Evolutionary conservation across 352 stramenopile species (phyloP), one percentile per base, ranked within the genome.

Genomic region (Lagenidium giganteum): DNA sequence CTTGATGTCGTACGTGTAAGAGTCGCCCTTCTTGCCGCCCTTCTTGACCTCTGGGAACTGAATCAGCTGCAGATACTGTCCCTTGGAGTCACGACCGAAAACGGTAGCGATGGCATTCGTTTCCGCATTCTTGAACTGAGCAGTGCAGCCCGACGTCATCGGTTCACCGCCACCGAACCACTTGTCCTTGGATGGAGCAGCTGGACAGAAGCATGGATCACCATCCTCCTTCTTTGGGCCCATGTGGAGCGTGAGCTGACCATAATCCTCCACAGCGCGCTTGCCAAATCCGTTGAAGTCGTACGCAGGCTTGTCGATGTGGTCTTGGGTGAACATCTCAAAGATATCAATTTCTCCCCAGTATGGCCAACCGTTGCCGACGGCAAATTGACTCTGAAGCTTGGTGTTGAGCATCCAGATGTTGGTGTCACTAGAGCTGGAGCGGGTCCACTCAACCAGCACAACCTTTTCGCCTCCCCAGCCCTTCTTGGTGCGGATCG

Each of bases 381-480:
- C 53, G 18, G 21, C 64, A 37, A 90, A 90, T 50, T 90, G 77
- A 36, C 55, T 51, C 42, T 67, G 8, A 16, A 90, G 42, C 54
- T 81, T 81, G 4, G 71, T 90, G 57, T 87, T 87, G 24, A 90
- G 68, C 69, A 90, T 82, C 77, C 77, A 90, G 47, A 90, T 87
- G 70, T 90, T 90, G 31, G 74, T 87, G 53, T 90, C 73, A 18
- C 67, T 86, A 33, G 68, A 55, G 27, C 53, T 60, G 28, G 71
- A 69, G 21, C 69, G 67, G 36, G 79, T 64, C 77, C 77, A 90
- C 58, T 86, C 67, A 21, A 90, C 63, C 48, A 65, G 67, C 48
- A 90, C 57, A 22, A 90, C 67, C 51, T 86, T 85, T 47, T 87
- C 71, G 11, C 73, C 73, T 27, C 67, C 67, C 73, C 73, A 90